phyloP scores from a whole-genome alignment of 192 early-diverging fungal genomes.

The Phlyctochytrium planicorne region DNA sequence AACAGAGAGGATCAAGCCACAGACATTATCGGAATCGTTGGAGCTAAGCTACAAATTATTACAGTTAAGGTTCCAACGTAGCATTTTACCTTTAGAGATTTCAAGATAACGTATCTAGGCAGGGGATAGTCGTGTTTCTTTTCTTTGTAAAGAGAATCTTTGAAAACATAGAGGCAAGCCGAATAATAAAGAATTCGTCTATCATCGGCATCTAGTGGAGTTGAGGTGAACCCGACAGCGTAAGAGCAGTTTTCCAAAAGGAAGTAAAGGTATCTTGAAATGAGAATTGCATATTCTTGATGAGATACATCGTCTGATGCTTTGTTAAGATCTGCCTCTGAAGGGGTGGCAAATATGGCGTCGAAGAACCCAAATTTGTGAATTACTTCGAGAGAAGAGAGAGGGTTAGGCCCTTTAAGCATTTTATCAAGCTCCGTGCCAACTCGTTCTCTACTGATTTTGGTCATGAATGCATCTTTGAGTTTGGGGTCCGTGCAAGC shows the following conservation, averaged over 20 bases:
- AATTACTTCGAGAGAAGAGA: conserved; percentile 50
- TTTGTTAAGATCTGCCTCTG: background rate
- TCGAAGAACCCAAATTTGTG: conserved; percentile 43
- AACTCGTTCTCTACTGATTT: conserved; percentile 90
- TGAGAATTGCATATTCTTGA: background rate
- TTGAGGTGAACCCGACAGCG: background rate
- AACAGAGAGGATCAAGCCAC: background rate
- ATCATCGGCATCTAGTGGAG: conserved; percentile 9
- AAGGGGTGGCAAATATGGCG: conserved; percentile 33
- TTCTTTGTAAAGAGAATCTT: conserved; percentile 19
- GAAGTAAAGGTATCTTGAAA: background rate
- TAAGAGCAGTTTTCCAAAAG: background rate
- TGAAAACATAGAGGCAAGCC: conserved; percentile 22
- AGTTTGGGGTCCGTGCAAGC: conserved; percentile 32
- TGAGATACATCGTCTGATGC: background rate
- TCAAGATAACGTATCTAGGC: conserved; percentile 26
- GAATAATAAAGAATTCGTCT: conserved; percentile 23
- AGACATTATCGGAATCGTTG: background rate
- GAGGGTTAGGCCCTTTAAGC: conserved; percentile 64
- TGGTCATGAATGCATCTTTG: conserved; percentile 63
- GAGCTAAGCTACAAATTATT: background rate
- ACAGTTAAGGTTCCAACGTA: background rate
- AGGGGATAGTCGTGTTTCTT: conserved; percentile 35
- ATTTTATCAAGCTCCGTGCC: conserved; percentile 94
- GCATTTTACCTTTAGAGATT: conserved; percentile 29